Base-by-base conservation (phyloP, 768 basidiomycete species). In the Rhizopogon sp. region DNA sequence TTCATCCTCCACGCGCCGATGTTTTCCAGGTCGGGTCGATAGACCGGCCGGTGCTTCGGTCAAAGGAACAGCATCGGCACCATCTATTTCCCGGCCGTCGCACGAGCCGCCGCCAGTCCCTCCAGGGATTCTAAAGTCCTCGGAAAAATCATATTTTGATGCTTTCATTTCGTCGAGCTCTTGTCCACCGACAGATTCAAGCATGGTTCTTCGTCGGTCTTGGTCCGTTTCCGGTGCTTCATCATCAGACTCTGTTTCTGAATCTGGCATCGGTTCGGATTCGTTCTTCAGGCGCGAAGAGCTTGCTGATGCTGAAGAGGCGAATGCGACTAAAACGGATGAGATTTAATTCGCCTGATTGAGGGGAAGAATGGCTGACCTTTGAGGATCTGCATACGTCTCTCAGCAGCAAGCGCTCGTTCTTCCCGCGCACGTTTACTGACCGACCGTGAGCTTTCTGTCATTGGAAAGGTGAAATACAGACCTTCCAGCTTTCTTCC, bases 351-450 rank as follows among this genome's bases (percentile, higher is more conserved):
- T 33, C 31, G 20, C 9, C 33, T 33, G 8, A 33, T 16, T 42
- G 57, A 64, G 55, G 33, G n/a, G 3, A 54, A 72, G 72, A 60
- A 61, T 63, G 56, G 43, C 44, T 65, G 50, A 39, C 64, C 66
- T 66, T 79, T 76, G 44, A 84, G 62, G 8, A 76, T 74, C 47
- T 68, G 69, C 11, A 88, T 50, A 35, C 91, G 78, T 20, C 72
- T 75, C 68, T 93, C 88, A 6, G 80, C 81, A n/a, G 90, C 90
- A 37, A 83, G 59, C 1, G 88, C 90, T 54, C 90, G 78, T 64
- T 90, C 88, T 60, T 90, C 89, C 56, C 90, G 73, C 13, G 89
- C 90, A 33, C 86, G 78, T 66, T 90, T 90, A 66, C 90, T 93
- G 63, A 39, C 51, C 10, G 43, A 9, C 13, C 40, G 8, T 39